Evolutionary conservation across 768 basidiomycete genomes (phyloP).

Genomic region (Lactifluus subvellereus): DNA sequence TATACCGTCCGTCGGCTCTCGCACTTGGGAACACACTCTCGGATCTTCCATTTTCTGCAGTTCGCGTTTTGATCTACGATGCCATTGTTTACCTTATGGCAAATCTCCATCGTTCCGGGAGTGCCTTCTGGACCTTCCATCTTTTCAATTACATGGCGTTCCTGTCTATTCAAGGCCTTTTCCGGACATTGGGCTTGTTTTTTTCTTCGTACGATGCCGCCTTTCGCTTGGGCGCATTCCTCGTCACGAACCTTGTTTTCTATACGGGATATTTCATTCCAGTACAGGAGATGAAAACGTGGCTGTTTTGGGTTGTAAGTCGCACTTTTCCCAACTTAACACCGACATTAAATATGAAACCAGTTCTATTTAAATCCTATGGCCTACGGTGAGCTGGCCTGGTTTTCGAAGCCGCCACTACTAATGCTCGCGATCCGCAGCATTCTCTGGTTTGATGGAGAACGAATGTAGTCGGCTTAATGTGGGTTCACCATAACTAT

Average conservation of each 20-base stretch:
- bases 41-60: conserved; percentile 64
- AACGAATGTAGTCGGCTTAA: conserved; percentile 76
- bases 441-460: conserved; percentile 73
- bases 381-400: conserved; percentile 46
- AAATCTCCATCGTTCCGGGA: conserved; percentile 38
- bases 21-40: conserved; percentile 61
- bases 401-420: neutral
- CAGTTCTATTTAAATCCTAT: conserved; percentile 79
- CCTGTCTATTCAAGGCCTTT: conserved; percentile 78
- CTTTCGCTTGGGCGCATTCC: conserved; percentile 54
- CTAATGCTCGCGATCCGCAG: conserved; percentile 29
- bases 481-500: conserved; percentile 34
- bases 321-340: neutral
- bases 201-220: conserved; percentile 50
- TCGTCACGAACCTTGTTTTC: conserved; percentile 70
- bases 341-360: neutral
- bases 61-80: conserved; percentile 53
- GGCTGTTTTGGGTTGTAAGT: conserved; percentile 81
- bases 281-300: conserved; percentile 64
- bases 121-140: conserved; percentile 53
- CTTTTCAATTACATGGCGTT: conserved; percentile 60
- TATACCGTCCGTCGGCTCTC: conserved; percentile 62
- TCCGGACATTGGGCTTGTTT: conserved; percentile 62
- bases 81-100: conserved; percentile 67
- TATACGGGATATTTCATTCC: conserved; percentile 71